Conservation (phyloP, 345 rosid genomes). For the Salix suchowensis region DNA sequence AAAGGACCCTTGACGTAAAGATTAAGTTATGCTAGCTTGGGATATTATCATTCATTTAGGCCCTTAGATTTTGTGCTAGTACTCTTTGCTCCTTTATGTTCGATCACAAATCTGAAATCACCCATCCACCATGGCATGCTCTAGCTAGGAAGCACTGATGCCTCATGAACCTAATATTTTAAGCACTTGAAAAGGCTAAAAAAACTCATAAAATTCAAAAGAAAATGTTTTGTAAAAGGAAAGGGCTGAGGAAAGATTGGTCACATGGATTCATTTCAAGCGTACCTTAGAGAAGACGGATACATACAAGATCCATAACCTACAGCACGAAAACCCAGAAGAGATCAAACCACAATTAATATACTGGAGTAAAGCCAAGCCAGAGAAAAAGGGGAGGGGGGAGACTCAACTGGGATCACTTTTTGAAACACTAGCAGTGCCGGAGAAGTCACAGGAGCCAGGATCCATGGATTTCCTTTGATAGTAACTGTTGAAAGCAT, state of each 20-base stretch:
- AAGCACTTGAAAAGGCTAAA: not conserved
- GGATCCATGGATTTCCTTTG: constrained; percentile 62
- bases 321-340: constrained; percentile 17
- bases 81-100: not conserved
- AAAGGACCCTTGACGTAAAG: not conserved
- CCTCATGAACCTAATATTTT: not conserved
- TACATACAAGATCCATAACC: constrained; percentile 85
- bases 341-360: not conserved
- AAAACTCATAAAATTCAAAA: not conserved
- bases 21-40: not conserved
- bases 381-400: not conserved
- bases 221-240: not conserved
- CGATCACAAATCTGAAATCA: not conserved
- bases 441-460: constrained; percentile 76
- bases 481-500: constrained; percentile 74
- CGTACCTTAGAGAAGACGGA: constrained; percentile 62
- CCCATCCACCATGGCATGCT: not conserved
- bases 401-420: constrained; percentile 64
- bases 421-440: constrained; percentile 64
- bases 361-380: not conserved
- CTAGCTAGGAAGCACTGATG: not conserved
- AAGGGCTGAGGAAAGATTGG: not conserved
- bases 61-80: not conserved
- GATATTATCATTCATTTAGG: not conserved
- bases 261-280: not conserved